Percentiles rank a stretch among this genome's conserved stretches.
Conservation (phyloP, 83 land plant species). For the Picea engelmannii region DNA sequence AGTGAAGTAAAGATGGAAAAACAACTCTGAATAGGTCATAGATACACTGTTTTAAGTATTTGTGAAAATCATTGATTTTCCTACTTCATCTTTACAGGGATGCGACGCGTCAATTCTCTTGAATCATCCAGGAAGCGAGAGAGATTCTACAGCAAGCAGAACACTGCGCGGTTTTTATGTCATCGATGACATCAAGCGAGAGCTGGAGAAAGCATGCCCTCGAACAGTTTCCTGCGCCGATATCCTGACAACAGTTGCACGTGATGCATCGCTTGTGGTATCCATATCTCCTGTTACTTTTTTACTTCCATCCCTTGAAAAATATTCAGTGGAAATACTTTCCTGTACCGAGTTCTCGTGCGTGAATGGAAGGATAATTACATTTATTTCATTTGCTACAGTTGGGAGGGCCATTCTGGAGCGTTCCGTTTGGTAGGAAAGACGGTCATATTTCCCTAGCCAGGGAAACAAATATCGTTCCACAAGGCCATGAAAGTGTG, state of each 20-base stretch:
- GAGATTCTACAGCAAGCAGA: slow-evolving; percentile 31
- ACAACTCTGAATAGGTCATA: too few species aligned
- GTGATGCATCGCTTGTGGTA: slow-evolving; percentile 42
- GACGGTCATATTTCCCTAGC: slow-evolving; percentile 37
- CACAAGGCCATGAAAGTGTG: slow-evolving; percentile 27
- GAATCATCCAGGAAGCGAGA: slow-evolving; percentile 40
- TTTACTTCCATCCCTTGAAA: not conserved
- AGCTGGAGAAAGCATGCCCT: slow-evolving; percentile 48
- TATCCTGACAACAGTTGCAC: slow-evolving; percentile 48
- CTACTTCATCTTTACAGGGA: slow-evolving; percentile 32
- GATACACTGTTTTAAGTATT: too few species aligned
- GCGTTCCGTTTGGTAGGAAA: slow-evolving; percentile 45
- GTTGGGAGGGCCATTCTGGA: slow-evolving; percentile 44
- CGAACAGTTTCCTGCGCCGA: slow-evolving; percentile 64
- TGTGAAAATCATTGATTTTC: too few species aligned
- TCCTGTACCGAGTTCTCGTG: too few species aligned
- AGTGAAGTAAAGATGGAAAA: too few species aligned
- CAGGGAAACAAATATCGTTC: slow-evolving; percentile 17
- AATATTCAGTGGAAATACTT: too few species aligned
- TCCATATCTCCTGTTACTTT: not conserved
- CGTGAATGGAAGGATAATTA: too few species aligned
- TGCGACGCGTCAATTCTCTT: slow-evolving; percentile 59
- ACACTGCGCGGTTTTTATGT: slow-evolving; percentile 54
- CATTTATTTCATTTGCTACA: not conserved
- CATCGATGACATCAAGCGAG: slow-evolving; percentile 15